Evolutionary conservation across 2,329 filamentous ascomycete species (phyloP), one percentile per base, ranked within the genome.

Genomic region (Neofusicoccum cordaticola): DNA sequence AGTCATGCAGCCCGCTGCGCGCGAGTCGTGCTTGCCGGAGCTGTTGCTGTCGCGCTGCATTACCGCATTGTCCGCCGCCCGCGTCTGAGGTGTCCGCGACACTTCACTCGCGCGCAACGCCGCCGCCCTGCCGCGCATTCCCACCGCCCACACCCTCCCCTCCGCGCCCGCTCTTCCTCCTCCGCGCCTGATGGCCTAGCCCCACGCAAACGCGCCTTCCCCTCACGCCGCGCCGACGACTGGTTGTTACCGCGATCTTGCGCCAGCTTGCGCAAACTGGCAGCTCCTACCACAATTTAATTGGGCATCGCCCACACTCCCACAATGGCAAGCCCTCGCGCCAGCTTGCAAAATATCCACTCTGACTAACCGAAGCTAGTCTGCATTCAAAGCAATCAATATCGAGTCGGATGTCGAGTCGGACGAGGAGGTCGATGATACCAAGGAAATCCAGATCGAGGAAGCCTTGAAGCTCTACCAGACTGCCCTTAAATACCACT

Each of bases 401-500:
- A 87, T 98, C 79, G 93, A 97, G 78, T 90, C 92, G 9, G 95
- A 97, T 79, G 92, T 96, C 73, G 91, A 92, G 65, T 83, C 90
- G 68, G 93, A 97, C 74, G 92, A 96, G 71, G 93, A 97, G 78
- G 83, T 97, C 73, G 95, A 99, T 76, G 93, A 95, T 72, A 97
- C 93, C 39, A 95, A 94, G 76, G 94, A 98, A 77, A 88, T 99
- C 61, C 93, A 97, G 83, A 94, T 98, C 73, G 95, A 99, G 73
- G 95, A 99, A 80, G 93, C 95, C 53, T 82, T 99, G 67, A 98
- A 97, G 79, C 86, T 94, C 41, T 99, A 97, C 75, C 93, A 98
- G 74, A 89, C 85, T 70, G 95, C 95, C 52, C 81, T 99, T 65
- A 97, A 94, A 76, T 87, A 93, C 69, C 95, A 99, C 74, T 90